Evolutionary conservation across 495 filamentous ascomycete genomes (phyloP), one percentile per base, ranked within the genome.

Genomic region (Aspergillus sclerotioniger): DNA sequence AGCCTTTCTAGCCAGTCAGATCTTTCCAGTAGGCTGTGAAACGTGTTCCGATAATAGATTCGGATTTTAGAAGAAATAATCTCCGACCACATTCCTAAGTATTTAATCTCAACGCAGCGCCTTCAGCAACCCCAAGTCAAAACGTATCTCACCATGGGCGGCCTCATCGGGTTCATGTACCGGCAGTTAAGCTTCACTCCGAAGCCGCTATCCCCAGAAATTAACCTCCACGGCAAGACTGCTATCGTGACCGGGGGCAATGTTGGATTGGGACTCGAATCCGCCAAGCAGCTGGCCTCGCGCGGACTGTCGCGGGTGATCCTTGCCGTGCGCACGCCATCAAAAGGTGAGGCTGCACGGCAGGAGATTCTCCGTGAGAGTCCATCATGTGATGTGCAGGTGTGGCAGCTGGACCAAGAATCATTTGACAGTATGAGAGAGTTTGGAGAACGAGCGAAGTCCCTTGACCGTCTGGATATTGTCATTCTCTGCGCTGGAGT

Each of bases 201-300:
- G 20, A 31, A 59, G 31, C 19, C 57, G 1, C 12, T 54, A 17
- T 51, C 57, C 17, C 0, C 28, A 6, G 15, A 8, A 4, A 37
- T 59, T 29, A 54, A 48, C 10, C 57, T 59, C 43, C 2, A 37
- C 10, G 57, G 43, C 39, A 37, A 59, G 47, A 59, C 50, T 9
- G 57, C 57, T 8, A 35, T 59, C 20, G 17, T 59, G 7, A 59
- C 57, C 12, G 50, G 57, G 17, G 41, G 49, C n/a, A 59, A 53
- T 16, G 51, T 54, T 20, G 57, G 57, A 12, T 19, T 59, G 5
- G 57, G 57, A 1, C 51, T 59, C 15, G 57, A 59, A 49, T 29
- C 57, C 13, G 50, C 57, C 6, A 53, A 46, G n/a, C 57, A 59
- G n/a, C 35, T 59, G 44, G 41, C 41, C 2, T 10, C 17, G 10